Percentiles rank a stretch among this genome's conserved stretches.
Evolutionary conservation across 176 grass and related monocot species (phyloP).

Genomic region (Cymbopogon citratus): DNA sequence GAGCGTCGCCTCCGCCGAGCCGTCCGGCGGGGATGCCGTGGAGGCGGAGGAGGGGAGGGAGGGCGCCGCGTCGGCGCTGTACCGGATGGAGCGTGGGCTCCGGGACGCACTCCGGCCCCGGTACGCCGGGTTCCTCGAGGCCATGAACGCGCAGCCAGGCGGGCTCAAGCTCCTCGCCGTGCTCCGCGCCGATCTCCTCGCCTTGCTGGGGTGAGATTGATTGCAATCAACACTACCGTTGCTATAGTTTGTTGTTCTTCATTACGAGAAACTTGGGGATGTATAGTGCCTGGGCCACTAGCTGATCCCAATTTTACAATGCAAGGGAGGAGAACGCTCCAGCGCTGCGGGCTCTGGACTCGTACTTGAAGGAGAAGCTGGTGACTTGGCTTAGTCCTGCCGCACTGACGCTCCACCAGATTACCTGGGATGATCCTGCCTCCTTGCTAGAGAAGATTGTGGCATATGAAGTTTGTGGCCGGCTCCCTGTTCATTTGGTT

Average conservation of each 20-base stretch:
- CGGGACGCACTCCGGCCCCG: slow-evolving; percentile 64
- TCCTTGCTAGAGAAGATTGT: slow-evolving; percentile 97
- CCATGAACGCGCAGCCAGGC: slow-evolving; percentile 73
- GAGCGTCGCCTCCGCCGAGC: slow-evolving; percentile 25
- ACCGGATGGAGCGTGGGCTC: slow-evolving; percentile 80
- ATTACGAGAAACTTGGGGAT: not conserved
- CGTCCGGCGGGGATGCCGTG: not conserved
- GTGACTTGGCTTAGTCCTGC: slow-evolving; percentile 95
- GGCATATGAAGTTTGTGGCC: slow-evolving; percentile 62
- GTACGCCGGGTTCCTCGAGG: slow-evolving; percentile 73
- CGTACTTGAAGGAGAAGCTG: slow-evolving; percentile 95
- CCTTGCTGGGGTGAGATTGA: slow-evolving; percentile 56
- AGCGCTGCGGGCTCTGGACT: slow-evolving; percentile 71
- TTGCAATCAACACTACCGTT: not conserved
- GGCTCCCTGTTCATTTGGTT: not conserved
- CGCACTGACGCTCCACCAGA: slow-evolving; percentile 74
- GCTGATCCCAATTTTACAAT: slow-evolving; percentile 17
- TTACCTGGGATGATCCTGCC: slow-evolving; percentile 94
- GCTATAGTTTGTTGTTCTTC: not conserved
- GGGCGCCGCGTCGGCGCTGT: slow-evolving; percentile 44
- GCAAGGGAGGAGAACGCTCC: slow-evolving; percentile 68
- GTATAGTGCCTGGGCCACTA: not conserved
- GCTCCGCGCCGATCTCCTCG: slow-evolving; percentile 82
- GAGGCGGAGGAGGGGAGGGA: slow-evolving; percentile 37
- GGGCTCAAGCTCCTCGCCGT: slow-evolving; percentile 83